Evolutionary conservation across 2,329 filamentous ascomycete genomes (phyloP), one percentile per base, ranked within the genome.

Genomic region (Delphinella strobiligena): DNA sequence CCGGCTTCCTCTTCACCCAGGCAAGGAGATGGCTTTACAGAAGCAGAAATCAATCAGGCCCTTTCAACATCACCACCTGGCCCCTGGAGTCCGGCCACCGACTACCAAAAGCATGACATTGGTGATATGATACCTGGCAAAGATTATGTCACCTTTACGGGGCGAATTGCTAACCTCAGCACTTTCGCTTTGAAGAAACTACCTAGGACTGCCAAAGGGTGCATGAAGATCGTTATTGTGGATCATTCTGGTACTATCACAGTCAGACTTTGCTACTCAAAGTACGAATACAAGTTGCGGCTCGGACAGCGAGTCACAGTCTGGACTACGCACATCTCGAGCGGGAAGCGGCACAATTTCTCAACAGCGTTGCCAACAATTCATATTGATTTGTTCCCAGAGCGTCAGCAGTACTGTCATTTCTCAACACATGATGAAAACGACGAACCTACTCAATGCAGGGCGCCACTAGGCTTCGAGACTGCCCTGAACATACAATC

Each of bases 381-480:
- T 15, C 68, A 68, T 38, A 69, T 69, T 0, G 71, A 67, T n/a
- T 64, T 80, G 19, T 76, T 75, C 38, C 74, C 74, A 0, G 71
- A 74, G 31, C 64, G 71, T 5, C 66, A 74, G 40, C 64, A 64
- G 5, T 63, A 63, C 31, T 74, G 68, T 32, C 67, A 74, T 43
- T 57, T 78, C 36, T 67, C 68, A 53, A 53, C 77, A 9, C 67
- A 76, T 38, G 58, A 64, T n/a, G 65, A 66, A 19, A 60, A 56
- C 31, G 64, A 68, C 37, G 56, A 64, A 27, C 54, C 62, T 12
- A 53, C 47, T 7, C 56, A 65, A 40, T 67, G 64, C 49, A 69
- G 64, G 27, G 54, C 48, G 19, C 72, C 73, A 10, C 57, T 73
- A 15, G 62, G 62, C 4, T 64, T 63, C 38, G 51, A 53, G 19